A percentile compares a stretch with the other conserved stretches of the same genome.
phyloP scores from a whole-genome alignment of 1,284 basidiomycete genomes.

The Ustilago nuda region DNA sequence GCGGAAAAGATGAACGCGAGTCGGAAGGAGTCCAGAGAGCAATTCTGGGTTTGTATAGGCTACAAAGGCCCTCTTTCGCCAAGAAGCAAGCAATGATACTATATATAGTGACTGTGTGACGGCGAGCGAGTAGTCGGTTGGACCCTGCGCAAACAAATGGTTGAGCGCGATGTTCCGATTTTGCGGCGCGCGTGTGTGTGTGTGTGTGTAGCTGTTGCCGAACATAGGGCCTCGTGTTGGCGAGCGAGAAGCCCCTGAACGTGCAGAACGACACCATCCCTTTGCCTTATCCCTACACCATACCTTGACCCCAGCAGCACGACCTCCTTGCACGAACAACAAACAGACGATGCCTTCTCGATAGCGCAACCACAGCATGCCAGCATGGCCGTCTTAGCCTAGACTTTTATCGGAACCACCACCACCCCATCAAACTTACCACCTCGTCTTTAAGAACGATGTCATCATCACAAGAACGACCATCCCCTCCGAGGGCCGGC shows the following conservation, averaged over 20 bases:
- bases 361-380: constrained; percentile 10
- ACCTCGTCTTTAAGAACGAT: constrained; percentile 9
- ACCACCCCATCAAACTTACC: background rate
- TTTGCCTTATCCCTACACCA: background rate
- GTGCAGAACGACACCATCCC: constrained; percentile 8
- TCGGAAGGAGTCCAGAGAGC: constrained; percentile 58
- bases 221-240: constrained; percentile 17
- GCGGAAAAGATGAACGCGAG: constrained; percentile 61
- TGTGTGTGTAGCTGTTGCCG: constrained; percentile 3
- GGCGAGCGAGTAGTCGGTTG: background rate
- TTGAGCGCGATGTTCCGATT: constrained; percentile 5
- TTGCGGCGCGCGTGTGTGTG: constrained; percentile 6
- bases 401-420: background rate
- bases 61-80: constrained; percentile 22
- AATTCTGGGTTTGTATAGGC: constrained; percentile 62
- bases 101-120: background rate
- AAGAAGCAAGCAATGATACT: background rate
- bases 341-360: constrained; percentile 13
- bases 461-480: constrained; percentile 20
- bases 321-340: background rate
- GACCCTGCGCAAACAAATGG: constrained; percentile 23
- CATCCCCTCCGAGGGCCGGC: constrained; percentile 29
- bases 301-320: background rate
- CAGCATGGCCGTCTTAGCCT: background rate
- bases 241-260: constrained; percentile 14